Percentiles rank a stretch among this genome's conserved stretches.
phyloP scores from a whole-genome alignment of 192 early-diverging fungal genomes.

The Entomortierella parvispora region DNA sequence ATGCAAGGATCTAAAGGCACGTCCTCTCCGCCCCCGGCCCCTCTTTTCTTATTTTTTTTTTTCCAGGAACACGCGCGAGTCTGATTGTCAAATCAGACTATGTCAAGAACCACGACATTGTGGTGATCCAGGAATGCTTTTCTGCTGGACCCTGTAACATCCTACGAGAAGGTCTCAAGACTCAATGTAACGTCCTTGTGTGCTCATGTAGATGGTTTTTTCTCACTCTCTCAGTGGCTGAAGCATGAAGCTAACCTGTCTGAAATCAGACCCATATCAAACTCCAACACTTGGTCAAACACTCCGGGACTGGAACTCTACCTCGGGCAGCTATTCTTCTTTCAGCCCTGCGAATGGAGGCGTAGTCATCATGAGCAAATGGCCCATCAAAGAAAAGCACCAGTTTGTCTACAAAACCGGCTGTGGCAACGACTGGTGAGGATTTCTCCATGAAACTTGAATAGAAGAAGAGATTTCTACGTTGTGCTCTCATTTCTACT shows the following conservation, averaged over 20 bases:
- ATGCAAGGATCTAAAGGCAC: no score
- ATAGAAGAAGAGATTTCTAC: neutral
- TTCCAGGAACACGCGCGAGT: neutral
- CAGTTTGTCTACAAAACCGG: conserved; percentile 1
- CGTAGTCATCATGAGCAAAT: conserved; percentile 8
- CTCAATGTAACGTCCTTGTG: conserved; percentile 8
- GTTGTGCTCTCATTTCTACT: no score
- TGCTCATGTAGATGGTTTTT: no score
- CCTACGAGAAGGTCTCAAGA: conserved; percentile 9
- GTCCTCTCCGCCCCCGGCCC: neutral
- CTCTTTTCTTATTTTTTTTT: neutral
- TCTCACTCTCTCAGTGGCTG: neutral
- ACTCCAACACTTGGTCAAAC: neutral
- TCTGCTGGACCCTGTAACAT: neutral
- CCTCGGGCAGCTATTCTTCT: neutral
- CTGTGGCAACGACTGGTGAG: conserved; percentile 1
- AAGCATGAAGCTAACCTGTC: no score
- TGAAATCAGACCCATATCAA: neutral
- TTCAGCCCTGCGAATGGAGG: conserved; percentile 1
- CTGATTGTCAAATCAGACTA: conserved; percentile 6
- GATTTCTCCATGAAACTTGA: no score
- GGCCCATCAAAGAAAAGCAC: conserved; percentile 14
- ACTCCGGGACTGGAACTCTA: conserved; percentile 2
- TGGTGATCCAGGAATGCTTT: conserved; percentile 10
- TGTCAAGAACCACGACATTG: conserved; percentile 1